Percentiles rank a stretch among this genome's conserved stretches.
These are phyloP conservation scores for Discostella stelligeroides DNA, from an alignment of 108 stramenopile genomes.

Conservation along the genomic window DNA sequence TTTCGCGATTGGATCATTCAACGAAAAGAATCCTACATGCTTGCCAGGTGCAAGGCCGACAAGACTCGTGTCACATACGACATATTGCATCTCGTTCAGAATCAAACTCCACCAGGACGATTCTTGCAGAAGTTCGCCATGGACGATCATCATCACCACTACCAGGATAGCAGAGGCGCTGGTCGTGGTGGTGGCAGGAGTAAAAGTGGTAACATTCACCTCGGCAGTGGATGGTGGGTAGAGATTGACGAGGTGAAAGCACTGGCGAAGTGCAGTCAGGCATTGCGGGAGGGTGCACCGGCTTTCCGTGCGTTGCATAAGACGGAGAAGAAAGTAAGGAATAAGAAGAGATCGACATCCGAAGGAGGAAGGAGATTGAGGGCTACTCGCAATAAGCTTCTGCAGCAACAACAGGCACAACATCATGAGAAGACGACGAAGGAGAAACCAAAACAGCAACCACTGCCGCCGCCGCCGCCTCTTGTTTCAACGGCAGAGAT, in stretches of 20 bases:
- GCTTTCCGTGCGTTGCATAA: slow-evolving; percentile 8
- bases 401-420: too few relatives aligned
- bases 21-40: slow-evolving; percentile 73
- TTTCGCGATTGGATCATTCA: slow-evolving; percentile 78
- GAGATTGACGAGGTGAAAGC: slow-evolving; percentile 72
- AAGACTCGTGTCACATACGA: slow-evolving; percentile 70
- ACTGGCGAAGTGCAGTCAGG: slow-evolving; percentile 83
- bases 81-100: slow-evolving; percentile 57
- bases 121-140: slow-evolving; percentile 59
- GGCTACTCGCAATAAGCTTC: neutral
- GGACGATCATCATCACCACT: too few relatives aligned
- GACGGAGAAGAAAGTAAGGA: neutral
- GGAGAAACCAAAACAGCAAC: too few relatives aligned
- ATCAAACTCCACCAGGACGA: slow-evolving; percentile 66
- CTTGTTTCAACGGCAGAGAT: too few relatives aligned
- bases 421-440: too few relatives aligned
- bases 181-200: slow-evolving; percentile 9
- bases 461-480: too few relatives aligned
- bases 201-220: neutral
- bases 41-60: slow-evolving; percentile 68
- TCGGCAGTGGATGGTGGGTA: slow-evolving; percentile 64
- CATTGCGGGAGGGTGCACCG: slow-evolving; percentile 69
- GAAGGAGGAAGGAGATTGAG: neutral
- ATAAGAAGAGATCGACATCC: neutral
- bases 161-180: too few relatives aligned